A percentile compares a stretch with the other conserved stretches of the same genome.
phyloP scores from a whole-genome alignment of 2,329 filamentous ascomycete species.

The Ceratocystis eucalypticola region DNA sequence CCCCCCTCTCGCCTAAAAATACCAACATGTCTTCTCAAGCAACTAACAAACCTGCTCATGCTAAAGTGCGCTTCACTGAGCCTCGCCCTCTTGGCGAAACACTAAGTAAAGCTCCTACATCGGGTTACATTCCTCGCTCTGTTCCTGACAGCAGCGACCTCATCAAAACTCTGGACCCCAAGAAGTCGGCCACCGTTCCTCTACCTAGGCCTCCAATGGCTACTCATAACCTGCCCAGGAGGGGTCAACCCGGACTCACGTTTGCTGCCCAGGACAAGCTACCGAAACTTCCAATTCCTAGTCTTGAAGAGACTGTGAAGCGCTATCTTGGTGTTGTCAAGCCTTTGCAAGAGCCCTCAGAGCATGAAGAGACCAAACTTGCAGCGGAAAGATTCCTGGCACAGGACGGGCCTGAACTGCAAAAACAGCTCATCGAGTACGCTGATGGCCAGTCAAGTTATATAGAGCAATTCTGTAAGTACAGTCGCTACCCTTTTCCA shows the following conservation, averaged over 20 bases:
- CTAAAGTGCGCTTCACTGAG: constrained; percentile 35
- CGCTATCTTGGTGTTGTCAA: constrained; percentile 69
- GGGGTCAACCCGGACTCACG: constrained; percentile 59
- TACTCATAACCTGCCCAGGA: constrained; percentile 34
- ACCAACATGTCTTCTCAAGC: constrained; percentile 2
- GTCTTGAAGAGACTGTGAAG: constrained; percentile 62
- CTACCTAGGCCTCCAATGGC: constrained; percentile 32
- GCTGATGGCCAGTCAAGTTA: constrained; percentile 85
- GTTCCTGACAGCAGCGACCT: constrained; percentile 25
- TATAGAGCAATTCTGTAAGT: constrained; percentile 95
- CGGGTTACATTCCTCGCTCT: constrained; percentile 27
- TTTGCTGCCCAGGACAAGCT: constrained; percentile 81
- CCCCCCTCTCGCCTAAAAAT: background rate
- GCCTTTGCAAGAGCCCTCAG: constrained; percentile 66
- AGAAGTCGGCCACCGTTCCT: constrained; percentile 1
- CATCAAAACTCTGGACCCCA: constrained; percentile 2
- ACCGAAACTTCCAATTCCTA: constrained; percentile 84
- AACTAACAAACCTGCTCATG: constrained; percentile 26
- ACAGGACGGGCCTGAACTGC: constrained; percentile 66
- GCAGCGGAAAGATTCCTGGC: constrained; percentile 74
- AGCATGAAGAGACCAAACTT: constrained; percentile 68
- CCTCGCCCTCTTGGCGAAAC: constrained; percentile 62
- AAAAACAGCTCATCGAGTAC: constrained; percentile 82
- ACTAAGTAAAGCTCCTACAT: constrained; percentile 34
- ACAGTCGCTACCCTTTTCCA: no score